A percentile compares a stretch with the other conserved stretches of the same genome.
Conservation (phyloP, 108 stramenopile genomes). For the Skeletonema menzelii region DNA sequence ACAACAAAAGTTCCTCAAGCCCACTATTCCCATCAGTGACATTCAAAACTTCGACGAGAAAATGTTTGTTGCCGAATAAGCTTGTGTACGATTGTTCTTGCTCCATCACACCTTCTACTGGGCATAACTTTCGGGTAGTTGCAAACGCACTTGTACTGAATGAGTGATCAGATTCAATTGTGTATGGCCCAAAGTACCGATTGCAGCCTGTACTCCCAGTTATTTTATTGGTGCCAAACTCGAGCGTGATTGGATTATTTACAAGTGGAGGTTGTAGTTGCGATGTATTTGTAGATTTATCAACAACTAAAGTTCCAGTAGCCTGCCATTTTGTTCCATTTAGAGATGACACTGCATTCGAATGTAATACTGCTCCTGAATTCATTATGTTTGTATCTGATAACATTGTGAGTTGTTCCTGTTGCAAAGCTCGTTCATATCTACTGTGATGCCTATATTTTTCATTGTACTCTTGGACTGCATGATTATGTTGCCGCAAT, state of each 20-base stretch:
- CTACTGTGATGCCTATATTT: conserved; percentile 10
- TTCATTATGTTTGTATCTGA: not conserved
- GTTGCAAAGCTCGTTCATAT: conserved; percentile 6
- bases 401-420: not conserved
- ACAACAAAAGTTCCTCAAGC: conserved; percentile 1
- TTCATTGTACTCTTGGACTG: conserved; percentile 19
- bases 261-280: not conserved
- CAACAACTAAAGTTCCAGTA: not conserved
- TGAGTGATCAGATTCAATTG: not conserved
- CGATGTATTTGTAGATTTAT: not conserved
- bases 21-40: not conserved
- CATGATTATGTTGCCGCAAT: not conserved
- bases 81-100: conserved; percentile 6
- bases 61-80: not conserved
- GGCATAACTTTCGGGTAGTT: not conserved
- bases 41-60: conserved; percentile 6
- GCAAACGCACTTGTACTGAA: not conserved
- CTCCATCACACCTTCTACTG: conserved; percentile 9
- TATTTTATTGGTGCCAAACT: not conserved
- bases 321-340: conserved; percentile 6
- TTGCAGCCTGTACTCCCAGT: conserved; percentile 14
- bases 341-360: not conserved
- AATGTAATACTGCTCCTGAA: not conserved
- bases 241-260: conserved; percentile 15
- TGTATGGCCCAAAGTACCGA: conserved; percentile 1